Percentiles rank a stretch among this genome's conserved stretches.
Evolutionary conservation across 345 rosid genomes (phyloP).

Genomic region (Linum lewisii): DNA sequence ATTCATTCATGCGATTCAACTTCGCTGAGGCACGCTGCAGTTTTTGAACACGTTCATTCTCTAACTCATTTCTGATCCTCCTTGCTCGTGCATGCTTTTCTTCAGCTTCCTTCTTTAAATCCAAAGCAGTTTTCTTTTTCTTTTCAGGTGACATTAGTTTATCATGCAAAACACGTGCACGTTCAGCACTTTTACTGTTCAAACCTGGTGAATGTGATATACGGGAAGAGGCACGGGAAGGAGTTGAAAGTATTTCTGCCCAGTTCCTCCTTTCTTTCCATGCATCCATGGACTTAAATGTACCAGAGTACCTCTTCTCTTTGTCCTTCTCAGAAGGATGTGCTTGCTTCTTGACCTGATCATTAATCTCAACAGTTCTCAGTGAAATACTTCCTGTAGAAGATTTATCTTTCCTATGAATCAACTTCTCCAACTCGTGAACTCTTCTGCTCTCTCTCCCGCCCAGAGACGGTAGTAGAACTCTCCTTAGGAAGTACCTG

Average conservation of each 20-base stretch:
- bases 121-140: slow-evolving; percentile 59
- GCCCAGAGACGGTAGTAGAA: slow-evolving; percentile 18
- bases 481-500: slow-evolving; percentile 28
- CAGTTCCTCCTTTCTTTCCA: slow-evolving; percentile 80
- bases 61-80: slow-evolving; percentile 66
- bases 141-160: slow-evolving; percentile 73
- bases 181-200: slow-evolving; percentile 63
- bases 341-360: slow-evolving; percentile 31
- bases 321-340: slow-evolving; percentile 39
- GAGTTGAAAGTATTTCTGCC: slow-evolving; percentile 66
- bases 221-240: slow-evolving; percentile 51
- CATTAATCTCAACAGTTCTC: slow-evolving; percentile 30
- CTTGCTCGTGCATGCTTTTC: slow-evolving; percentile 70
- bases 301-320: slow-evolving; percentile 40
- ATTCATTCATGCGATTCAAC: slow-evolving; percentile 60
- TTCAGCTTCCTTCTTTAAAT: slow-evolving; percentile 65
- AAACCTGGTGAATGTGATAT: slow-evolving; percentile 53
- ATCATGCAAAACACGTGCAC: slow-evolving; percentile 53
- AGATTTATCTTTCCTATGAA: slow-evolving; percentile 36
- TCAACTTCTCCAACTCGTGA: slow-evolving; percentile 33
- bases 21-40: slow-evolving; percentile 72
- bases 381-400: slow-evolving; percentile 24
- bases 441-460: slow-evolving; percentile 47
- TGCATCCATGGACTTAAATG: slow-evolving; percentile 64
- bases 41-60: slow-evolving; percentile 65